phyloP scores from a whole-genome alignment of 306 rosid species.

The Rosa multiflora region DNA sequence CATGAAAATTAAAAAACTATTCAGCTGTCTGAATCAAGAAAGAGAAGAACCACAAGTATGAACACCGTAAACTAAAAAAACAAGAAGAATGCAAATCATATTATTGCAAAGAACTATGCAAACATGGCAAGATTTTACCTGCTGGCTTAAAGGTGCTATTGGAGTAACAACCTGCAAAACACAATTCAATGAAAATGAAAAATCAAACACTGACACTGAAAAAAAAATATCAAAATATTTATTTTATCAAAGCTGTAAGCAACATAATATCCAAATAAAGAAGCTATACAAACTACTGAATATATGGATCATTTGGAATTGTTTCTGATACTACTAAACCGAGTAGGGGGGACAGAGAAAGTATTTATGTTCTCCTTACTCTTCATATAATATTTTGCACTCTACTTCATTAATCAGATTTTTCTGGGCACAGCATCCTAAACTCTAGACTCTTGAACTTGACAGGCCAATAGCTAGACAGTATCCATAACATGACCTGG shows the following conservation, averaged over 20 bases:
- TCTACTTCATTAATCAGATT: not conserved
- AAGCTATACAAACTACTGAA: not conserved
- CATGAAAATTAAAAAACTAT: not conserved
- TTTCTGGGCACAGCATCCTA: not conserved
- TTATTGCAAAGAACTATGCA: not conserved
- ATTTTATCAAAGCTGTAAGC: not conserved
- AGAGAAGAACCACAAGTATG: not conserved
- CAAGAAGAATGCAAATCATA: not conserved
- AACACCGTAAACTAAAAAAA: not conserved
- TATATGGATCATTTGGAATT: too few relatives aligned
- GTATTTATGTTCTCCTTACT: not conserved
- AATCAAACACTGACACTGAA: not conserved
- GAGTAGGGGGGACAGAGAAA: not conserved
- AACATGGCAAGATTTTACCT: conserved; percentile 50
- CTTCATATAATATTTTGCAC: not conserved
- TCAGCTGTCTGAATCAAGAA: not conserved
- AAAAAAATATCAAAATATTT: not conserved
- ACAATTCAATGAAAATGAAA: not conserved
- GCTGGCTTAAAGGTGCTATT: conserved; percentile 96
- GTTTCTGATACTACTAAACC: conserved; percentile 1
- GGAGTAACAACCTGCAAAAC: conserved; percentile 94
- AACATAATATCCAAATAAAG: not conserved
- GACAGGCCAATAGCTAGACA: not conserved
- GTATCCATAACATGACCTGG: not conserved
- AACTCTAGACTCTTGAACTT: not conserved